These are phyloP conservation scores for Monilinia polystroma DNA, from an alignment of 2,329 filamentous ascomycete species.

Conservation along the genomic window DNA sequence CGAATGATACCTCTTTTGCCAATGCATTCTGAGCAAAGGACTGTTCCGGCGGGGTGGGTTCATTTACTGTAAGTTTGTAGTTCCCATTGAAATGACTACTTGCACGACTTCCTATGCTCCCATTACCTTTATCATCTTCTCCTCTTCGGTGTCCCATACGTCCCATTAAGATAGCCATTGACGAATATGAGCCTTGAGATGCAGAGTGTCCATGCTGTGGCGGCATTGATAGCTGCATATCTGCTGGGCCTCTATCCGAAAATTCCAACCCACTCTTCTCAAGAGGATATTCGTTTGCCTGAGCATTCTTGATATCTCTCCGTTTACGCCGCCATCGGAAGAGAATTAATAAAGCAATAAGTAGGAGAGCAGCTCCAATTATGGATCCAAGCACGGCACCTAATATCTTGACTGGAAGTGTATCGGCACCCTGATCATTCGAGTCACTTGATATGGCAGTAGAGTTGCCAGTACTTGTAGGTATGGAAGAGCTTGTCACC, in stretches of 20 bases:
- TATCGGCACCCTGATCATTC: slow-evolving; percentile 32
- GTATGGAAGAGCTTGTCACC: slow-evolving; percentile 28
- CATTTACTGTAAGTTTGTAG: slow-evolving; percentile 62
- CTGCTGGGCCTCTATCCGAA: slow-evolving; percentile 45
- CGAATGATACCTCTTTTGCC: slow-evolving; percentile 33
- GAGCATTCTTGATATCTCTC: slow-evolving; percentile 50
- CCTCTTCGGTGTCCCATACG: slow-evolving; percentile 51
- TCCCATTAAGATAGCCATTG: slow-evolving; percentile 66
- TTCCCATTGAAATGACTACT: slow-evolving; percentile 61
- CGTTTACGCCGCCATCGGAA: slow-evolving; percentile 61
- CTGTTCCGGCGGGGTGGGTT: slow-evolving; percentile 54
- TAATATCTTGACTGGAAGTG: slow-evolving; percentile 59
- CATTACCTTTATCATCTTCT: slow-evolving; percentile 48
- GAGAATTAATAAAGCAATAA: slow-evolving; percentile 61
- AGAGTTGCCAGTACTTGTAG: slow-evolving; percentile 39
- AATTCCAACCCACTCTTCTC: slow-evolving; percentile 58
- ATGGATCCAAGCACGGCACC: slow-evolving; percentile 83
- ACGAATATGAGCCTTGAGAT: slow-evolving; percentile 60
- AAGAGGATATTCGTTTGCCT: slow-evolving; percentile 49
- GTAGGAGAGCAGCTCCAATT: slow-evolving; percentile 60
- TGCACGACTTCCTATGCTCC: slow-evolving; percentile 57
- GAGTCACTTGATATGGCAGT: slow-evolving; percentile 29
- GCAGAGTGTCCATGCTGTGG: slow-evolving; percentile 49
- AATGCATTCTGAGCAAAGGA: slow-evolving; percentile 17
- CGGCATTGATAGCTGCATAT: slow-evolving; percentile 40